These are phyloP conservation scores for Eimeria maxima DNA, from an alignment of 169 alveolate species.

Conservation along the genomic window DNA sequence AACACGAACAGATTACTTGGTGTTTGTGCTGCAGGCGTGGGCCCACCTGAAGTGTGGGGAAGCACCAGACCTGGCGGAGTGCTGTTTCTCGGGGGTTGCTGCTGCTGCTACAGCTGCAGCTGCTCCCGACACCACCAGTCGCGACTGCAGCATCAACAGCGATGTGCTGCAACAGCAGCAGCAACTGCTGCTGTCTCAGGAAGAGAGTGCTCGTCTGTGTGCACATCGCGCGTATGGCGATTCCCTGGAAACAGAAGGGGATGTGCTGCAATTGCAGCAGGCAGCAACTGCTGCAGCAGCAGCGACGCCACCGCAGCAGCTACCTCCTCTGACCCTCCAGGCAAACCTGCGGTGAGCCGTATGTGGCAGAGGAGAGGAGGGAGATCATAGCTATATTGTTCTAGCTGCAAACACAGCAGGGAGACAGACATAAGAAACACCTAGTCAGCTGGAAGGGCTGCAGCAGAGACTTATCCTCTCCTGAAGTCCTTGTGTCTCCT, in stretches of 20 bases:
- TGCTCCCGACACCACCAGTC: not conserved
- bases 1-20: not conserved
- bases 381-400: not conserved
- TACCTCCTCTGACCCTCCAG: not conserved
- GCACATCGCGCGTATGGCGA: not conserved
- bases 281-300: constrained; percentile 52
- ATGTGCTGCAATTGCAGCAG: constrained; percentile 57
- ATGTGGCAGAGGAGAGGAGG: not conserved
- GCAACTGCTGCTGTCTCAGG: constrained; percentile 39
- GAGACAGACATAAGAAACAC: not conserved
- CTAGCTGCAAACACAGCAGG: not conserved
- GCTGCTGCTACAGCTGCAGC: constrained; percentile 32
- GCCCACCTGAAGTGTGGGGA: constrained; percentile 73
- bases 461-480: not conserved
- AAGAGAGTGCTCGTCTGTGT: not conserved
- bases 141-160: constrained; percentile 25
- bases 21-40: constrained; percentile 78
- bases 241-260: not conserved
- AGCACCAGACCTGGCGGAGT: constrained; percentile 74
- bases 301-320: constrained; percentile 17
- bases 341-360: constrained; percentile 41
- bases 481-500: too few relatives aligned
- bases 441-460: not conserved
- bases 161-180: constrained; percentile 14
- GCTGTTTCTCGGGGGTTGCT: constrained; percentile 35